Conservation (phyloP, 164 flowering plant species). For the Aristolochia californica region DNA sequence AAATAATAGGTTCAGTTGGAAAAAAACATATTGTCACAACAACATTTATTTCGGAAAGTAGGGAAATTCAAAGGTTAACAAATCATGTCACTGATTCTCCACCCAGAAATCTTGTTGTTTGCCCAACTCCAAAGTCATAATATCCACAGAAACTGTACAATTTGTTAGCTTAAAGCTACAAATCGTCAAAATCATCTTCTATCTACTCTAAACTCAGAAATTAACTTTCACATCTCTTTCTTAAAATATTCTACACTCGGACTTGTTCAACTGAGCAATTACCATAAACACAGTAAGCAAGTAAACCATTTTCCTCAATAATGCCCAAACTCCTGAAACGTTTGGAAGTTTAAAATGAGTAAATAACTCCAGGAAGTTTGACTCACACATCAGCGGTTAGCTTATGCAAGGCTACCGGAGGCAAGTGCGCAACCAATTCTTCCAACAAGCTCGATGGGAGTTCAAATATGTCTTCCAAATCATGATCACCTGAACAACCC, state of each 20-base stretch:
- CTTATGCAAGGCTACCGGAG: conserved; percentile 47
- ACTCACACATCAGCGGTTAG: conserved; percentile 38
- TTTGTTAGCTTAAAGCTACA: neutral
- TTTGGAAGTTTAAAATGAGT: neutral
- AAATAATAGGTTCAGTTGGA: neutral
- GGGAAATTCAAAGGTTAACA: neutral
- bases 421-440: conserved; percentile 25
- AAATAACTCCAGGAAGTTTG: neutral
- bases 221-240: neutral
- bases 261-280: neutral
- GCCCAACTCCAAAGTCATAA: too few species aligned
- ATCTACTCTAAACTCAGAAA: neutral
- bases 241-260: neutral
- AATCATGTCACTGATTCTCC: neutral
- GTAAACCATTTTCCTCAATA: neutral
- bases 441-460: conserved; percentile 49
- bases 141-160: too few species aligned
- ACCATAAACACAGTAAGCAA: too few species aligned
- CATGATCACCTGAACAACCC: conserved; percentile 30
- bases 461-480: conserved; percentile 28
- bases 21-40: neutral
- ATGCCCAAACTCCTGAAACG: neutral
- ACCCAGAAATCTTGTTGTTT: too few species aligned
- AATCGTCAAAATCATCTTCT: neutral
- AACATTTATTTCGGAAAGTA: neutral